Evolutionary conservation across 2,329 filamentous ascomycete species (phyloP), one percentile per base, ranked within the genome.

Genomic region (Drechslerella dactyloides): DNA sequence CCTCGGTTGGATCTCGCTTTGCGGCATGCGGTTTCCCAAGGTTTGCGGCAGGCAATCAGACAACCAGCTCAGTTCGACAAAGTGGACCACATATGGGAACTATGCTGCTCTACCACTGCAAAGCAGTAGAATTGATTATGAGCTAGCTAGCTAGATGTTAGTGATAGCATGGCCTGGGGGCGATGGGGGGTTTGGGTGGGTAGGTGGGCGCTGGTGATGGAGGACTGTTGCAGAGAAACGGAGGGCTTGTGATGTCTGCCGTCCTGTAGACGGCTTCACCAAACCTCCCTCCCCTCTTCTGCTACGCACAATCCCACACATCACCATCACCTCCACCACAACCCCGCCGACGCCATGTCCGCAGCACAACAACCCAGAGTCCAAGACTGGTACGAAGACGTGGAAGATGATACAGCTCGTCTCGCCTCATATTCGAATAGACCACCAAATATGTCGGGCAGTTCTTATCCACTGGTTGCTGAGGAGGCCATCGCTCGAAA

Each of bases 21-120:
- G 5, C n/a, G 15, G 19, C 7, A 11, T 24, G 24, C 37, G 54
- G 60, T 59, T 64, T 63, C 63, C 66, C 54, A 60, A 37, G 60
- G 42, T 37, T 42, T 6, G 23, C 8, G 8, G 30, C 54, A 35
- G 23, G n/a, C 24, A 33, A 23, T 24, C 40, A 37, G 15, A 4
- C 30, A n/a, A 48, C 13, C 33, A 42, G n/a, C 37, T 42, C 37
- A 13, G 37, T 17, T 42, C 37, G 13, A 42, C 37, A 4, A 6
- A 17, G 37, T 13, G n/a, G 15, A 15, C 13, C n/a, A 5, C 3
- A 17, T 4, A 42, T 42, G 3, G 37, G 13, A 6, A 13, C 11
- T 42, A 42, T 13, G 37, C 13, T 42, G 37, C 5, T 33, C 27
- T 33, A 4, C 27, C 15, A 2, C 5, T 17, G 15, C 5, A 42